Conservation (phyloP, 352 stramenopile genomes). For the Lagenidium sp. region DNA sequence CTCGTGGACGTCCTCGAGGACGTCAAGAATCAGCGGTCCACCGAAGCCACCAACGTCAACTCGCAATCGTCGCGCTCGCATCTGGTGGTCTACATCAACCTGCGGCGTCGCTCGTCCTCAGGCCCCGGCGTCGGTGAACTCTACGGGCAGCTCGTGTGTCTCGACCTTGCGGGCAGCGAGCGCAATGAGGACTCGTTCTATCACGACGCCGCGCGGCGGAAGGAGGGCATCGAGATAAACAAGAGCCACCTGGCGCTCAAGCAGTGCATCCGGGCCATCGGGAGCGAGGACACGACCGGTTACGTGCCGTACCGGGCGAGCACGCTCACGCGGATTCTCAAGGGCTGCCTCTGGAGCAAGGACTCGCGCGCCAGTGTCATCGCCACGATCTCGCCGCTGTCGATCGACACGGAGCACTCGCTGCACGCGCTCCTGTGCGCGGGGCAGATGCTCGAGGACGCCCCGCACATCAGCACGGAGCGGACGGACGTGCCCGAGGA, state of each 20-base stretch:
- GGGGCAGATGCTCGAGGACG: slow-evolving; percentile 58
- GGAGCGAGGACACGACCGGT: slow-evolving; percentile 33
- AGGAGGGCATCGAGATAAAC: slow-evolving; percentile 80
- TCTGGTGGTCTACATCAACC: slow-evolving; percentile 54
- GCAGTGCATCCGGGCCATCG: slow-evolving; percentile 70
- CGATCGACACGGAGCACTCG: slow-evolving; percentile 69
- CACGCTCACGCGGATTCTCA: slow-evolving; percentile 68
- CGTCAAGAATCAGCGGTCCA: slow-evolving; percentile 66
- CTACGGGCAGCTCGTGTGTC: slow-evolving; percentile 36
- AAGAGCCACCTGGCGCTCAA: slow-evolving; percentile 77
- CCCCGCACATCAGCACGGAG: slow-evolving; percentile 37
- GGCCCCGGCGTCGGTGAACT: slow-evolving; percentile 14
- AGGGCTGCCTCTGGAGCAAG: slow-evolving; percentile 53
- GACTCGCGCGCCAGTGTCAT: slow-evolving; percentile 64
- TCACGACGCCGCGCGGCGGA: slow-evolving; percentile 57
- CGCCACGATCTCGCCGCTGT: slow-evolving; percentile 69
- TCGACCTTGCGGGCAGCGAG: slow-evolving; percentile 71
- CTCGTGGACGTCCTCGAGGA: slow-evolving; percentile 50
- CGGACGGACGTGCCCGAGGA: slow-evolving; percentile 34
- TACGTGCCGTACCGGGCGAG: slow-evolving; percentile 65
- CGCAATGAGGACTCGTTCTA: slow-evolving; percentile 74
- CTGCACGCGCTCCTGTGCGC: slow-evolving; percentile 66
- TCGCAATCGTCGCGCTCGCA: slow-evolving; percentile 67
- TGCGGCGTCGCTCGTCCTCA: slow-evolving; percentile 15
- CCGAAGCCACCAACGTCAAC: slow-evolving; percentile 73